A percentile compares a stretch with the other conserved stretches of the same genome.
Conservation (phyloP, 768 basidiomycete species). For the Lactarius sanguifluus region DNA sequence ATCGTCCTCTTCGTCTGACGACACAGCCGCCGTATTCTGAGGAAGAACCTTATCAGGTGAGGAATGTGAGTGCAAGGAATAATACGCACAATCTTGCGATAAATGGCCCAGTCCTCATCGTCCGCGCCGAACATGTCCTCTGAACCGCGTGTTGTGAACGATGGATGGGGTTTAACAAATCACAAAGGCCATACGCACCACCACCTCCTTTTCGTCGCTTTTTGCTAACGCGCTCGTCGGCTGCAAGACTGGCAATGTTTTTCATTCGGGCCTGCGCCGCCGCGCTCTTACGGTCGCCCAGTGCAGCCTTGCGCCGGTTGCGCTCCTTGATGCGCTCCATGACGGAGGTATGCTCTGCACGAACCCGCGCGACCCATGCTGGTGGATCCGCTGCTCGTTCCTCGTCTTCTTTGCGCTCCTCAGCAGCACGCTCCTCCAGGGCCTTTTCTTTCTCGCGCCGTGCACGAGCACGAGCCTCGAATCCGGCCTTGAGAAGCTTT, state of each 20-base stretch:
- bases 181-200: constrained; percentile 46
- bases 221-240: constrained; percentile 77
- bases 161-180: constrained; percentile 38
- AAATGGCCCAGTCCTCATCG: constrained; percentile 97
- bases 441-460: constrained; percentile 88
- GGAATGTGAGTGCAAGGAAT: background rate
- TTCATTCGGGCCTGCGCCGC: constrained; percentile 94
- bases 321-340: constrained; percentile 87
- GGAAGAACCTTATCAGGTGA: constrained; percentile 10
- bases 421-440: constrained; percentile 61
- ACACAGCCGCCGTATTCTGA: constrained; percentile 65
- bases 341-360: constrained; percentile 79
- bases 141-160: constrained; percentile 32
- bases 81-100: constrained; percentile 85
- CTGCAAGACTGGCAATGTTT: constrained; percentile 86
- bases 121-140: constrained; percentile 95
- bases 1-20: constrained; percentile 93
- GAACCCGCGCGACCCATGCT: constrained; percentile 72
- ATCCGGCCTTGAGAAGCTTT: constrained; percentile 88
- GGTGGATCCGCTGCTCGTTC: constrained; percentile 68
- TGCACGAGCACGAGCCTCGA: constrained; percentile 82
- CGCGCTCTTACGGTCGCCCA: constrained; percentile 76
- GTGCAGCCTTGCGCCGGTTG: constrained; percentile 70
- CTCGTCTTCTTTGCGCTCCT: constrained; percentile 66
- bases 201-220: constrained; percentile 82